Evolutionary conservation across 805 yeast genomes (phyloP), one percentile per base, ranked within the genome.

Genomic region (Lipomyces oligophaga): DNA sequence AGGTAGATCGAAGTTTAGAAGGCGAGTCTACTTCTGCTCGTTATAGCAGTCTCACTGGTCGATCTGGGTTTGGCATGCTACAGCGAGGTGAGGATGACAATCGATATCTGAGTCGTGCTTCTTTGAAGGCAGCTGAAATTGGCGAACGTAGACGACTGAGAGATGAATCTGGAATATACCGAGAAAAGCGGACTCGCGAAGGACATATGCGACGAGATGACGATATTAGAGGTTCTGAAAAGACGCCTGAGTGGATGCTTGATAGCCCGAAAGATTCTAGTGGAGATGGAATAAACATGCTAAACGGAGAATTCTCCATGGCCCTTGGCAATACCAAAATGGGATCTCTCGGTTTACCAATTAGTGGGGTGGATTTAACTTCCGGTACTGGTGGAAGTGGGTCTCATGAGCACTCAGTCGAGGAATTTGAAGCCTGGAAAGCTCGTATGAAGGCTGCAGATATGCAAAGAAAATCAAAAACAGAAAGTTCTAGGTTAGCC

Each of bases 401-500:
- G 8, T 33, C 45, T n/a, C 32, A 26, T 4, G 45, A 47, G 24
- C 59, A 55, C 28, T 59, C 65, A 2, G 53, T 59, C n/a, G 53
- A 57, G 36, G 64, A 61, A 27, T 60, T 62, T 49, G 63, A 62
- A 39, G 57, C 58, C 18, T 62, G 66, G 66, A 62, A 59, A 37
- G 63, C 60, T 1, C 49, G 49, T 32, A 61, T 58, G 64, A 55
- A 52, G 28, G 60, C 60, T 5, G 53, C 53, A 8, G 53, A 51
- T 28, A 30, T 33, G 25, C 52, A 43, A 21, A 26, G 50, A 18
- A 47, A 47, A 30, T 42, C 46, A 8, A 42, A 42, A 26, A 41
- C 35, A 13, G 10, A 13, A 8, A 40, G 32, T 7, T 22, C n/a
- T 4, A 19, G n/a, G 16, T 18, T 20, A 25, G 7, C 19, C 11